Conservation (phyloP, 148 eudicot species). For the Rhododendron henanense region DNA sequence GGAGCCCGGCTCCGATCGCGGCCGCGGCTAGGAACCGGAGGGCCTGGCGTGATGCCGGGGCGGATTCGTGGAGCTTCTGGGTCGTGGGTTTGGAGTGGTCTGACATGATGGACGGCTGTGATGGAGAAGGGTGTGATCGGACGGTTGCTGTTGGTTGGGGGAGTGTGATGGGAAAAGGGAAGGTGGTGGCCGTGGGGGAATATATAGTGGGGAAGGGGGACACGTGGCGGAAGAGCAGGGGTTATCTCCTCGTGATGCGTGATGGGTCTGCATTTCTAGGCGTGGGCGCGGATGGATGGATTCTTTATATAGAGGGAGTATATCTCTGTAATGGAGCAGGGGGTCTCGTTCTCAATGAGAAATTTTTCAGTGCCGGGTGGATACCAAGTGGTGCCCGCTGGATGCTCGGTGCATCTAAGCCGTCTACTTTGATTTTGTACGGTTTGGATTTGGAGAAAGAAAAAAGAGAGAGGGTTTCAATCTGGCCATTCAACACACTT, state of each 20-base stretch:
- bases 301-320: neutral
- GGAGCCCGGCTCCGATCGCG: conserved; percentile 14
- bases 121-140: neutral
- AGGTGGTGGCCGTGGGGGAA: neutral
- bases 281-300: neutral
- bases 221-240: neutral
- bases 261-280: conserved; percentile 2
- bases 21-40: neutral
- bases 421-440: too few relatives aligned
- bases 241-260: conserved; percentile 2
- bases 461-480: too few relatives aligned
- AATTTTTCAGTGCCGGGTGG: too few relatives aligned
- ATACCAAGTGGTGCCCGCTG: accelerated
- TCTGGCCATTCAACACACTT: too few relatives aligned
- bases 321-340: too few relatives aligned
- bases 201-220: neutral
- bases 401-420: accelerated
- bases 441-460: too few relatives aligned
- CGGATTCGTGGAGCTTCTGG: conserved; percentile 13
- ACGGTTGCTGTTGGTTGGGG: neutral
- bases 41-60: conserved; percentile 15
- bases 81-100: conserved; percentile 18
- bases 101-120: conserved; percentile 9
- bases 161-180: neutral
- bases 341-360: too few relatives aligned